Base-by-base conservation (phyloP, 192 early-diverging fungal genomes). In the Phlyctochytrium arcticum region DNA sequence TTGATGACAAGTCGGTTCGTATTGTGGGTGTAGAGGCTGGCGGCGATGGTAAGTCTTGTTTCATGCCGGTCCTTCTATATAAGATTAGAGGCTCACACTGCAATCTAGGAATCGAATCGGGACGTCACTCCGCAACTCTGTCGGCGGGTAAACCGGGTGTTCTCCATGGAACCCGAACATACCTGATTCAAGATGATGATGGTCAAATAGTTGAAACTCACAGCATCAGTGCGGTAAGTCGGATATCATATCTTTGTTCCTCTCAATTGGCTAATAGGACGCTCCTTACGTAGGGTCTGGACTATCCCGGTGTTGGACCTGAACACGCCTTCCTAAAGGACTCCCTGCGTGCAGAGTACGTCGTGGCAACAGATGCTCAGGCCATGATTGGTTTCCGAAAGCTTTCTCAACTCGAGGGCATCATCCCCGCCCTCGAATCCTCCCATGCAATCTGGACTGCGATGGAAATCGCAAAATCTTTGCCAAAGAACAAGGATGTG, bases 151-250 rank as follows among this genome's bases (percentile, higher is more conserved):
- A 80, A 0, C 85, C 90, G 49, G 96, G 96, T 69, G 95, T 99
- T 17, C 82, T 99, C 64, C 96, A 97, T 60, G 96, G 96, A 34
- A 94, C 96, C n/a, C 80, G 87, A 50, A 95, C 96, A 2, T 96
- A 91, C 72, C 75, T 99, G 48, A 78, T 97, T 60, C 96, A 99
- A 76, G 93, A 99, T 68, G 73, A 76, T 9, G 91, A 94, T 63
- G 96, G 96, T n/a, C 96, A 99, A 73, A 96, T 99, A 68, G 84
- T 89, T 62, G 90, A 95, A 68, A 95, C 96, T 0, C 91, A 97
- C 73, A 92, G 89, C 49, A 90, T 99, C 60, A 89, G 88, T 60
- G 92, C 95, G 44, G 80, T 82, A 68, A 68, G 75, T 72, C 19
- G 17, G 1, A 26, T 19, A 26, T 57, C 5, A 26, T 36, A 24